Percentiles rank a stretch among this genome's conserved stretches.
phyloP scores from a whole-genome alignment of 148 eudicot genomes.

The Bassia scoparia region DNA sequence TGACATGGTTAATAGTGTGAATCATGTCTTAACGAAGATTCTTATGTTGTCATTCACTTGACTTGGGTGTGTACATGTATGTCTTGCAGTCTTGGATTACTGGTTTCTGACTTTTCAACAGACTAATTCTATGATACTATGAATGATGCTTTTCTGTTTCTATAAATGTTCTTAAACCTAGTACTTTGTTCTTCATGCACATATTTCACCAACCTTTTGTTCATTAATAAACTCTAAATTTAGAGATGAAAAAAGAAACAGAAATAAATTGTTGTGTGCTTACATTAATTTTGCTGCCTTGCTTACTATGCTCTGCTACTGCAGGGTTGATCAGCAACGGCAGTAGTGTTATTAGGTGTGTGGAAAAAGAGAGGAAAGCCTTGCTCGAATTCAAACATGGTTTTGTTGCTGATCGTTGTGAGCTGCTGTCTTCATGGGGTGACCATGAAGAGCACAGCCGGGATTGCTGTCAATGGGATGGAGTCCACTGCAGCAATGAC shows the following conservation, averaged over 20 bases:
- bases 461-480: slow-evolving; percentile 19
- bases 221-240: too few relatives aligned
- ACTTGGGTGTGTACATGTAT: background rate
- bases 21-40: too few relatives aligned
- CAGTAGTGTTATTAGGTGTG: slow-evolving; percentile 8
- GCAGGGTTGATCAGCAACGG: background rate
- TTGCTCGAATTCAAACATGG: slow-evolving; percentile 8
- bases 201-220: background rate
- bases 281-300: background rate
- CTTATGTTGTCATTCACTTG: background rate
- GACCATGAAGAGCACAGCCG: background rate
- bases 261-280: background rate
- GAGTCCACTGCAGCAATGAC: slow-evolving; percentile 18
- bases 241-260: background rate
- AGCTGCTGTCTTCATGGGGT: slow-evolving; percentile 15
- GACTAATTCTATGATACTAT: background rate
- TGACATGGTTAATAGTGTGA: too few relatives aligned
- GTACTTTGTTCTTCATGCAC: background rate
- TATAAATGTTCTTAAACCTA: background rate
- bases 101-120: background rate
- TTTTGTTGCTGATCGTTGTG: slow-evolving; percentile 12
- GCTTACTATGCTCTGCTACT: background rate
- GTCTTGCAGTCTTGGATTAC: background rate
- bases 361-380: slow-evolving; percentile 11
- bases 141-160: background rate